These are phyloP conservation scores for Cadophora sp. DNA, from an alignment of 2,329 filamentous ascomycete species.

Conservation along the genomic window DNA sequence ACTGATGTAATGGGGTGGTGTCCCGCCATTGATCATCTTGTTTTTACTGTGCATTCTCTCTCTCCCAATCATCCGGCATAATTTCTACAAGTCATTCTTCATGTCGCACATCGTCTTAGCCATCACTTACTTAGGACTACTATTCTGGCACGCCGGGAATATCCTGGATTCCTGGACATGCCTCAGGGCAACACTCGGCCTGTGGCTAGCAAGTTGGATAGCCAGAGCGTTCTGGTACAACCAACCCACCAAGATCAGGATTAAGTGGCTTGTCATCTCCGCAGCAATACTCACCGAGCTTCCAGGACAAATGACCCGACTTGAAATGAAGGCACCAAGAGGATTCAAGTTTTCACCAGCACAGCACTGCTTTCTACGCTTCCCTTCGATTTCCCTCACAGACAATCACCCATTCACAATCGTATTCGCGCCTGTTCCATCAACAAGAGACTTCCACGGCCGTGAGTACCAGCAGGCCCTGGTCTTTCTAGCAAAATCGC, in stretches of 20 bases:
- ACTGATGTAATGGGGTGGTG: slow-evolving; percentile 61
- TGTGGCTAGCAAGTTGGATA: slow-evolving; percentile 64
- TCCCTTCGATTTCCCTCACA: slow-evolving; percentile 35
- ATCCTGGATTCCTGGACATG: slow-evolving; percentile 71
- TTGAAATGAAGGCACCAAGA: slow-evolving; percentile 34
- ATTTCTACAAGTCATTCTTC: slow-evolving; percentile 66
- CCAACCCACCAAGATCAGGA: slow-evolving; percentile 45
- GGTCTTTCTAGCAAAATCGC: slow-evolving; percentile 38
- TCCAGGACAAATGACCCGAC: slow-evolving; percentile 34
- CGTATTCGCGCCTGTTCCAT: slow-evolving; percentile 24
- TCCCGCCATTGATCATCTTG: slow-evolving; percentile 63
- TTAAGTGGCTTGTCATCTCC: slow-evolving; percentile 9
- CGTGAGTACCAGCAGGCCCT: slow-evolving; percentile 22
- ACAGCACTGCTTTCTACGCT: slow-evolving; percentile 62
- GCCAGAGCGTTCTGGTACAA: slow-evolving; percentile 52
- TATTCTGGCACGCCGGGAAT: slow-evolving; percentile 73
- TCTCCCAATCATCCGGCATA: slow-evolving; percentile 54
- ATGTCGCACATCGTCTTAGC: slow-evolving; percentile 64
- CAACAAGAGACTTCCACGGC: slow-evolving; percentile 13
- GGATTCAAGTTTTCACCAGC: slow-evolving; percentile 51
- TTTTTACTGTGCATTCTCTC: slow-evolving; percentile 67
- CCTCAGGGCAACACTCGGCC: slow-evolving; percentile 64
- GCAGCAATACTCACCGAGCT: slow-evolving; percentile 16
- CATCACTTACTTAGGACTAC: slow-evolving; percentile 64
- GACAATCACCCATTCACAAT: slow-evolving; percentile 45